phyloP scores from a whole-genome alignment of 306 rosid genomes.

The Castanea crenata region DNA sequence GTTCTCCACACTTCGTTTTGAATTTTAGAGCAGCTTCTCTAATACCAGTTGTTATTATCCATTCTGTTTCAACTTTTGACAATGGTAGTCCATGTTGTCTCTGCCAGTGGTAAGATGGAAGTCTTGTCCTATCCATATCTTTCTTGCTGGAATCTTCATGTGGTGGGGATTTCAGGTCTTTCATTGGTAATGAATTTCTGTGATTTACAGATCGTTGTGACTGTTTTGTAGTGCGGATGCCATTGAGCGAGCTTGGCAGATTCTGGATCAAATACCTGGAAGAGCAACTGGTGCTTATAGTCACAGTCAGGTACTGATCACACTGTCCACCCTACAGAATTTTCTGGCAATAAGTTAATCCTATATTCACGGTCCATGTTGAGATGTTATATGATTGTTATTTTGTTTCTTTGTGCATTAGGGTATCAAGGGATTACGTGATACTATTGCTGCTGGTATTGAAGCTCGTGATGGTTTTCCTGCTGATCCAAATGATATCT shows the following conservation, averaged over 20 bases:
- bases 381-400: slow-evolving; percentile 2
- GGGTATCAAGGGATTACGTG: slow-evolving; percentile 88
- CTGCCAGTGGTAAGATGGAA: no score
- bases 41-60: not conserved
- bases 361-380: not conserved
- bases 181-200: not conserved
- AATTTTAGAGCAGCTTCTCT: not conserved
- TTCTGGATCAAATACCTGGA: slow-evolving; percentile 89
- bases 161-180: not conserved
- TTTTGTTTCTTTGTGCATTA: slow-evolving; percentile 32
- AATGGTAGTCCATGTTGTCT: no score
- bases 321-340: not conserved
- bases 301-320: slow-evolving; percentile 75
- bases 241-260: slow-evolving; percentile 70
- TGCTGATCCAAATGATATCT: slow-evolving; percentile 68
- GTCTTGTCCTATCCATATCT: no score
- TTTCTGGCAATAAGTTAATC: not conserved
- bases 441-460: slow-evolving; percentile 82
- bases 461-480: slow-evolving; percentile 84
- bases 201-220: slow-evolving; percentile 7
- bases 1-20: not conserved
- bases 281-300: slow-evolving; percentile 95
- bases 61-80: not conserved
- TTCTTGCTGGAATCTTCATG: not conserved
- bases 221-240: slow-evolving; percentile 61